phyloP scores from a whole-genome alignment of 2,329 filamentous ascomycete genomes.

The Rhynchosporium agropyri region DNA sequence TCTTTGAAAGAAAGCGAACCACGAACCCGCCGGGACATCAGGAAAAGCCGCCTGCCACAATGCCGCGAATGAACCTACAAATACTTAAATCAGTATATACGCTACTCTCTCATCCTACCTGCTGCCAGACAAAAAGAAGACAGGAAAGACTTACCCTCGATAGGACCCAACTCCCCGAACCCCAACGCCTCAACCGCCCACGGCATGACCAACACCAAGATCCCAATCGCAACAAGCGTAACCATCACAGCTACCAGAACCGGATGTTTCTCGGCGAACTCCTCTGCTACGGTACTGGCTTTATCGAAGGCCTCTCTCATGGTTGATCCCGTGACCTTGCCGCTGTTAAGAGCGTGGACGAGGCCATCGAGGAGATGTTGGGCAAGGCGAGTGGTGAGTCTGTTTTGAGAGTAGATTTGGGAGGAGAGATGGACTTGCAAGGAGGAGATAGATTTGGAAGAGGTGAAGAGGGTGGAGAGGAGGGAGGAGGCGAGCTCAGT shows the following conservation, averaged over 20 bases:
- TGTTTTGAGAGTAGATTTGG: neutral
- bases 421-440: conserved; percentile 6
- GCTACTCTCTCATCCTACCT: neutral
- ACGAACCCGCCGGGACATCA: conserved; percentile 16
- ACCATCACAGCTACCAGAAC: conserved; percentile 8
- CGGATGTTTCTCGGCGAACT: conserved; percentile 21
- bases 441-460: neutral
- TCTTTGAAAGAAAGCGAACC: conserved; percentile 23
- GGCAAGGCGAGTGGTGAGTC: conserved; percentile 15
- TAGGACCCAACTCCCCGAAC: conserved; percentile 21
- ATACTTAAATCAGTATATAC: neutral
- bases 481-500: conserved; percentile 11
- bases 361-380: conserved; percentile 20
- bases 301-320: conserved; percentile 25
- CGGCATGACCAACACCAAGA: conserved; percentile 20
- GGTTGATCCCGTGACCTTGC: conserved; percentile 1
- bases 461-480: conserved; percentile 8
- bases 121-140: neutral
- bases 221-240: conserved; percentile 23
- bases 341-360: conserved; percentile 6
- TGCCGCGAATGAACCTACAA: conserved; percentile 23
- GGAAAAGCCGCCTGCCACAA: conserved; percentile 22
- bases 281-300: conserved; percentile 1
- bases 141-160: conserved; percentile 15
- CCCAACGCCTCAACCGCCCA: conserved; percentile 24